Evolutionary conservation across 2,329 filamentous ascomycete genomes (phyloP), one percentile per base, ranked within the genome.

Genomic region (Colletotrichum paranaense): DNA sequence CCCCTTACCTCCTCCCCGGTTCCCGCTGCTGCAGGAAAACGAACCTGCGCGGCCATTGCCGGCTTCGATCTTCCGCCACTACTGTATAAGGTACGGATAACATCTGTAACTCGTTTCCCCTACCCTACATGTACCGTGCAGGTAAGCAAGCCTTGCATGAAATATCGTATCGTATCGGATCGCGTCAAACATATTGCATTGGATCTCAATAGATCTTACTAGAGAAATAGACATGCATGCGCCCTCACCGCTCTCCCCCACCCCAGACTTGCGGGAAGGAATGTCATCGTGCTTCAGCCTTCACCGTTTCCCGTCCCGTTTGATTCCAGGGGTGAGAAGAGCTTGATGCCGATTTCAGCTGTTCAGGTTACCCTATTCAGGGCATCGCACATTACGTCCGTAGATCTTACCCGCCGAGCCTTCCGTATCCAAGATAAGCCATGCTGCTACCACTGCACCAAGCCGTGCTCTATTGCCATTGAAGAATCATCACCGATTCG

Each of bases 351-450:
- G 38, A 42, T 8, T 42, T 42, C 38, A 42, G 38, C 38, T 42
- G 38, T 42, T 7, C 38, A 42, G 14, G n/a, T 35, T 52, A 11
- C 32, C 46, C n/a, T 24, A 16, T 46, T 52, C 22, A 35, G 49
- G 46, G 8, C 5, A 30, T n/a, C 11, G 22, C 26, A 32, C 59
- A 64, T 68, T 68, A 68, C 66, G 58, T 68, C 66, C 66, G 66
- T 68, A 68, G 38, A 38, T 14, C 11, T 26, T 62, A 22, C 14
- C 58, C 55, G 38, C 26, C 2, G 14, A 42, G 14, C 38, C 38
- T 16, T 42, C 6, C 38, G 6, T 42, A 19, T 42, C 38, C 38
- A 42, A 5, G 16, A 19, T 42, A 7, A 19, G 38, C 16, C 38
- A 19, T 16, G 38, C 38, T 16, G 38, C 38, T 42, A 19, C 16